Evolutionary conservation across 768 basidiomycete species (phyloP).

Genomic region (Kwoniella shandongensis): DNA sequence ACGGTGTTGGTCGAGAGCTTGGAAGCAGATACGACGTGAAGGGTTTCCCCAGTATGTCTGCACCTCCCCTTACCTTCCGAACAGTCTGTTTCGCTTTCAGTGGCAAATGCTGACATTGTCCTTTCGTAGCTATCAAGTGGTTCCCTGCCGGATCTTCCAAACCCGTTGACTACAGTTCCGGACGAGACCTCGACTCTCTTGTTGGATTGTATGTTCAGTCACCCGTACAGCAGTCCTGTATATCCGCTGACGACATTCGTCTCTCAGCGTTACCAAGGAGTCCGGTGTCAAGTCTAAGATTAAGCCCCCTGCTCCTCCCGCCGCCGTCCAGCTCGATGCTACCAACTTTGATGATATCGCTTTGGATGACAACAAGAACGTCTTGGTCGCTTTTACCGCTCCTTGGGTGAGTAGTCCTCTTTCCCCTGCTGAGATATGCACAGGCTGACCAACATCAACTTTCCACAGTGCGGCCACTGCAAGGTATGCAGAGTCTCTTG

Average conservation of each 20-base stretch:
- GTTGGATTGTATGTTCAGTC: conserved; percentile 65
- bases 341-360: conserved; percentile 75
- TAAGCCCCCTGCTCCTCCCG: conserved; percentile 76
- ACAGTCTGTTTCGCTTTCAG: neutral
- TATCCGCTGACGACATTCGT: neutral
- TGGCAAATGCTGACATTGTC: neutral
- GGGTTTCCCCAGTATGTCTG: conserved; percentile 78
- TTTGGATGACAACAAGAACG: conserved; percentile 69
- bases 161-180: conserved; percentile 68
- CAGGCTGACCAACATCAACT: neutral
- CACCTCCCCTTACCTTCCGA: neutral
- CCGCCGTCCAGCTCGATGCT: conserved; percentile 66
- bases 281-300: conserved; percentile 82
- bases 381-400: conserved; percentile 66
- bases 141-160: conserved; percentile 68
- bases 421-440: neutral
- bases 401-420: conserved; percentile 54
- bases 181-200: conserved; percentile 76
- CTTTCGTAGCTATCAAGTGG: conserved; percentile 81
- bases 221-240: neutral
- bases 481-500: conserved; percentile 56
- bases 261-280: conserved; percentile 68
- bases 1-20: conserved; percentile 75
- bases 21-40: conserved; percentile 74
- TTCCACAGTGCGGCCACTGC: conserved; percentile 90